A percentile compares a stretch with the other conserved stretches of the same genome.
phyloP scores from a whole-genome alignment of 2,329 filamentous ascomycete species.

The Plectosphaerella plurivora region DNA sequence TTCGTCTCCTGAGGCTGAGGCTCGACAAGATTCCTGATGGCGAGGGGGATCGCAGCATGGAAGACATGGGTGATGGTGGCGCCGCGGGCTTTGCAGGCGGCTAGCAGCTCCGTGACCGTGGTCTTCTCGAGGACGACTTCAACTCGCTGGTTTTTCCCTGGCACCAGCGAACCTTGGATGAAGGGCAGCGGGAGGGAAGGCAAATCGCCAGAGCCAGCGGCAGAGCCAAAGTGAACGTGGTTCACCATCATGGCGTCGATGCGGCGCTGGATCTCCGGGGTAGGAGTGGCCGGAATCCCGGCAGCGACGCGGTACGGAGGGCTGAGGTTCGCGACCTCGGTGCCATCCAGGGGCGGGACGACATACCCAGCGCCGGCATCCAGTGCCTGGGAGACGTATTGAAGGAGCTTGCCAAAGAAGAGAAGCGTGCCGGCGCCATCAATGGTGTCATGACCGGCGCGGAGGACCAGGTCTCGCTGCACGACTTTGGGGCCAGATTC shows the following conservation, averaged over 20 bases:
- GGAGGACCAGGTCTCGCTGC: neutral
- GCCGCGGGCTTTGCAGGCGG: slow-evolving; percentile 7
- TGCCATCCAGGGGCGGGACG: neutral
- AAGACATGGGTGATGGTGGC: slow-evolving; percentile 22
- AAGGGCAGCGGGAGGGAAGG: slow-evolving; percentile 10
- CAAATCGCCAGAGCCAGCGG: neutral
- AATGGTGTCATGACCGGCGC: neutral
- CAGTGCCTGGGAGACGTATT: neutral
- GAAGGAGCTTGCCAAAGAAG: neutral
- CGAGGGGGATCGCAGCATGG: slow-evolving; percentile 21
- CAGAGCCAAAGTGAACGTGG: neutral
- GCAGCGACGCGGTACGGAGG: slow-evolving; percentile 18
- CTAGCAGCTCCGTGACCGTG: slow-evolving; percentile 10
- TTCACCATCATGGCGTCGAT: neutral
- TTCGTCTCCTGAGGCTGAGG: fast-evolving
- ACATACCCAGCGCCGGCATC: neutral
- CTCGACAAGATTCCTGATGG: slow-evolving; percentile 15
- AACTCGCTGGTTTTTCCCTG: slow-evolving; percentile 17
- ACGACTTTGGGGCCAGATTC: neutral
- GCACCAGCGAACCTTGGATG: slow-evolving; percentile 1
- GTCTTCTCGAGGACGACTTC: slow-evolving; percentile 9
- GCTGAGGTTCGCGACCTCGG: slow-evolving; percentile 12
- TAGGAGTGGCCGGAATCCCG: slow-evolving; percentile 7
- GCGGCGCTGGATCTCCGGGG: neutral
- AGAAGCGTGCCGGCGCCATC: neutral